These are phyloP conservation scores for Pluteus cervinus DNA, from an alignment of 768 basidiomycete genomes.

Conservation along the genomic window DNA sequence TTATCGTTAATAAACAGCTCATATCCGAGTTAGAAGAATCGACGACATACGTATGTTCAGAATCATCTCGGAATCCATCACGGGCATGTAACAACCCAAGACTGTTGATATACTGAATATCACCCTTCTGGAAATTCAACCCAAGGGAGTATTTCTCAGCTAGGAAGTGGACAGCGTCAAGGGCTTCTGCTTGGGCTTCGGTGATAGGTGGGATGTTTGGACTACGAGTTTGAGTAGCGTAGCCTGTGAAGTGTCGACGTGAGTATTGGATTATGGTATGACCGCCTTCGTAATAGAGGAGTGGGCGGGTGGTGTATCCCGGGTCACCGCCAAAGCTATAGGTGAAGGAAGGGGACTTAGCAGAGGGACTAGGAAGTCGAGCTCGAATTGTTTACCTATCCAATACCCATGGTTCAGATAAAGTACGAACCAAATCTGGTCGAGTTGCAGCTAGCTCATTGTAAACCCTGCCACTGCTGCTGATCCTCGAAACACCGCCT, in stretches of 20 bases:
- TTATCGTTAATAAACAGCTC: conserved; percentile 1
- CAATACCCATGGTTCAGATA: conserved; percentile 37
- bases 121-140: conserved; percentile 42
- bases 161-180: conserved; percentile 38
- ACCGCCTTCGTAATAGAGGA: conserved; percentile 33
- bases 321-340: conserved; percentile 32
- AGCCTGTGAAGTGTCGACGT: conserved; percentile 37
- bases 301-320: conserved; percentile 28
- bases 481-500: conserved; percentile 39
- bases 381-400: conserved; percentile 32
- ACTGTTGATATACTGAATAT: conserved; percentile 45
- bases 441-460: conserved; percentile 40
- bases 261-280: conserved; percentile 41
- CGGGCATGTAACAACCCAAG: conserved; percentile 37
- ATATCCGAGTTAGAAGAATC: not conserved
- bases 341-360: not conserved
- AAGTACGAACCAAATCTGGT: conserved; percentile 34
- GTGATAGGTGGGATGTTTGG: conserved; percentile 38
- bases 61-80: conserved; percentile 36
- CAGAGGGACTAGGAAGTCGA: not conserved
- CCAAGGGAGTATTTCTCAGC: conserved; percentile 37
- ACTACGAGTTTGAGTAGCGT: conserved; percentile 25
- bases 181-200: conserved; percentile 43
- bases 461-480: conserved; percentile 36
- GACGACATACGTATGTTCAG: conserved; percentile 32